A percentile compares a stretch with the other conserved stretches of the same genome.
phyloP scores from a whole-genome alignment of 2,329 filamentous ascomycete species.

The Monosporascus sp. region DNA sequence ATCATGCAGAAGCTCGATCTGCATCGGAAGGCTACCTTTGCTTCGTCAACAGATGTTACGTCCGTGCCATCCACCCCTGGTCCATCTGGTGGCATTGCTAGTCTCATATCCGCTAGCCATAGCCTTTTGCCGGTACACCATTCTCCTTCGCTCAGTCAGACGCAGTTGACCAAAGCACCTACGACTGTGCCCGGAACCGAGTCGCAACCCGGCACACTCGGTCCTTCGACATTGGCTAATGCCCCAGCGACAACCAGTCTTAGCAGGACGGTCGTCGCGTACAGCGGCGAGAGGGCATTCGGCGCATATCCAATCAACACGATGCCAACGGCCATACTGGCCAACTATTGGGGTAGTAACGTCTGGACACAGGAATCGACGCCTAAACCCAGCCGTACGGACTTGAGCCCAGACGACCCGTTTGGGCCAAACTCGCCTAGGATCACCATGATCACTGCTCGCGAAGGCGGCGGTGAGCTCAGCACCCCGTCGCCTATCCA shows the following conservation, averaged over 20 bases:
- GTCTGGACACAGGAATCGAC: slow-evolving; percentile 54
- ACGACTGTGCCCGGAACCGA: slow-evolving; percentile 34
- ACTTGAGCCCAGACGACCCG: slow-evolving; percentile 27
- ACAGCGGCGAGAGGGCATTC: slow-evolving; percentile 71
- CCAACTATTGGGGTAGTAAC: slow-evolving; percentile 89
- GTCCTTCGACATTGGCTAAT: slow-evolving; percentile 76
- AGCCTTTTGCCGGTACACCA: slow-evolving; percentile 63
- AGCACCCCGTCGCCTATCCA: slow-evolving; percentile 26
- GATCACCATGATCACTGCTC: slow-evolving; percentile 26
- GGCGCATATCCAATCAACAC: slow-evolving; percentile 60
- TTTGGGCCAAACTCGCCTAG: slow-evolving; percentile 31
- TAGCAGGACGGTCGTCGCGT: slow-evolving; percentile 77
- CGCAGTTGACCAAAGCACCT: slow-evolving; percentile 2
- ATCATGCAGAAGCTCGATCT: slow-evolving; percentile 92
- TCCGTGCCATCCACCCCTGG: slow-evolving; percentile 33
- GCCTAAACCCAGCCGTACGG: slow-evolving; percentile 14
- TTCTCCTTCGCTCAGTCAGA: slow-evolving; percentile 19
- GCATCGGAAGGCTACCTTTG: slow-evolving; percentile 70
- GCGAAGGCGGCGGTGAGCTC: slow-evolving; percentile 19
- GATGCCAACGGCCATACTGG: slow-evolving; percentile 80
- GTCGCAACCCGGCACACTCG: slow-evolving; percentile 57
- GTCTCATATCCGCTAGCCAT: slow-evolving; percentile 80
- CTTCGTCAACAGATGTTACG: slow-evolving; percentile 35
- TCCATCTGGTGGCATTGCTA: slow-evolving; percentile 65
- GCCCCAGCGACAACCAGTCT: slow-evolving; percentile 80